phyloP scores from a whole-genome alignment of 257 asterid genomes.

The Ballota nigra region DNA sequence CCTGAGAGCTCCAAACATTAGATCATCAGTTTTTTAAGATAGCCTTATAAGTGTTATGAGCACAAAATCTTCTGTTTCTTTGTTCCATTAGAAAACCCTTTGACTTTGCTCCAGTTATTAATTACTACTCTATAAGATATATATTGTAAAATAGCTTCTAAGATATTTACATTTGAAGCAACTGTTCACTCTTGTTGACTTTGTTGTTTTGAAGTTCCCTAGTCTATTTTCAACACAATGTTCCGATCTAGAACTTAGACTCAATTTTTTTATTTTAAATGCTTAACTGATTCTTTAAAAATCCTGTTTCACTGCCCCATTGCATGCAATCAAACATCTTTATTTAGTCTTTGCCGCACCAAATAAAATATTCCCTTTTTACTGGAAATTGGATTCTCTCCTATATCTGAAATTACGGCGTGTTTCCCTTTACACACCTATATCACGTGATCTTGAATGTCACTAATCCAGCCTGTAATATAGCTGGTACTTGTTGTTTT shows the following conservation, averaged over 20 bases:
- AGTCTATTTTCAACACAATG: neutral
- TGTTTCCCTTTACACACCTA: conserved; percentile 6
- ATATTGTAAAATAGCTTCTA: neutral
- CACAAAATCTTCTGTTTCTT: neutral
- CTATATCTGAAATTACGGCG: conserved; percentile 1
- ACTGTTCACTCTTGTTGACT: neutral
- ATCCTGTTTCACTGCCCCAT: conserved; percentile 11
- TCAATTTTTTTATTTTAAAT: neutral
- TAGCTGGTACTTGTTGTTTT: conserved; percentile 58
- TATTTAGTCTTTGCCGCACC: neutral
- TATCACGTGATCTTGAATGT: conserved; percentile 12
- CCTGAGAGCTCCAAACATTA: neutral
- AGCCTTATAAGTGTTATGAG: conserved; percentile 2
- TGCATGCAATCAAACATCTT: neutral
- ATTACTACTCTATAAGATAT: neutral
- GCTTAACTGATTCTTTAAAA: neutral
- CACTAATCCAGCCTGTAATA: conserved; percentile 43
- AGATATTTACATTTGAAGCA: conserved; percentile 12
- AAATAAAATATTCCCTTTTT: conserved; percentile 9
- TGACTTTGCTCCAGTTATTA: conserved; percentile 3
- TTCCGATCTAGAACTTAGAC: neutral
- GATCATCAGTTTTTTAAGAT: neutral
- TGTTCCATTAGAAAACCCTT: neutral
- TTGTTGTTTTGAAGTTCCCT: conserved; percentile 3
- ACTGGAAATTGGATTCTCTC: neutral